Evolutionary conservation across 176 grass and related monocot genomes (phyloP), one percentile per base, ranked within the genome.

Genomic region (Oryza officinalis): DNA sequence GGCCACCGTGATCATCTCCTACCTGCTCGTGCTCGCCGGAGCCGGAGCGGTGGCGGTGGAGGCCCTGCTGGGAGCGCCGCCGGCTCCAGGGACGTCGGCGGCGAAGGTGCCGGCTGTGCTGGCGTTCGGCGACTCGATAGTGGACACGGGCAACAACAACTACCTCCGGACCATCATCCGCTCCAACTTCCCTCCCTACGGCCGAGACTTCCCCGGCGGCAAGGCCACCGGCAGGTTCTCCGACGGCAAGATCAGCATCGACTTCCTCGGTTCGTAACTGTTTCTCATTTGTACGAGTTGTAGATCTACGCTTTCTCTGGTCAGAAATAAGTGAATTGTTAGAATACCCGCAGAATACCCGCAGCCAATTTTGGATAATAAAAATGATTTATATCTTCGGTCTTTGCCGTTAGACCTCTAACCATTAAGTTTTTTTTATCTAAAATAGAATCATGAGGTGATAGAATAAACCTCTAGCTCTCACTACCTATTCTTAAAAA

Each of bases 81-180:
- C 86, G 52, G 1, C 18, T 37, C 87, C 87, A 0, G 50, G 25
- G 4, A 70, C 37, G 26, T 45, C 32, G 26, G 60, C 32, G 2
- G 82, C 71, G 0, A 89, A 85, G 49, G 76, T 87, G 26, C 88
- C 93, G 4, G 88, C 93, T 0, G 0, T 93, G 8, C 6, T 92
- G 4, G 85, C 83, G 2, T 96, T 96, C 11, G 90, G 93, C 5
- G 93, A 96, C 67, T 96, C 93, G 5, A 71, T 96, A 8, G 77
- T 92, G 17, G 93, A 96, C 61, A 84, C 88, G 0, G 93, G 93
- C 2, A 96, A 96, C 75, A 96, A 96, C 86, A 86, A 88, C 81
- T 60, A 85, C 14, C 23, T 92, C 0, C 13, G 13, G 0, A 89
- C 86, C 14, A 1, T 84, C 0, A 13, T 75, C 2, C 84, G 54